Conservation (phyloP, 495 filamentous ascomycete species). For the Hypomontagnella submonticulosa region DNA sequence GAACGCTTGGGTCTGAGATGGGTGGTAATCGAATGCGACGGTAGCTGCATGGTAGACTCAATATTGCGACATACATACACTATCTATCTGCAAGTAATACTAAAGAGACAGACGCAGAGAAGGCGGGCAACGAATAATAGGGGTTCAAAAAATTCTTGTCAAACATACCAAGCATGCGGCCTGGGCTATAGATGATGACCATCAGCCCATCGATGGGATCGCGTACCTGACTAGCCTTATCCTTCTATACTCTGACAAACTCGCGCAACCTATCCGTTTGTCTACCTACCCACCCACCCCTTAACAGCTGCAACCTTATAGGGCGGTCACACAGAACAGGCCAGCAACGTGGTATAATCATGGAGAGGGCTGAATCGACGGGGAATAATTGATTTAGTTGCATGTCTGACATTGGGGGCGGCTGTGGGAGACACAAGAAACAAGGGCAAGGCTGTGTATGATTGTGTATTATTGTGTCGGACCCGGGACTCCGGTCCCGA, state of each 20-base stretch:
- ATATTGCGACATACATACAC: slow-evolving; percentile 27
- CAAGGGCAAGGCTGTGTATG: slow-evolving; percentile 11
- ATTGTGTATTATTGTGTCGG: slow-evolving; percentile 12
- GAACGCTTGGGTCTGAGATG: slow-evolving; percentile 5
- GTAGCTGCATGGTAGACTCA: slow-evolving; percentile 27
- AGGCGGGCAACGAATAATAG: slow-evolving; percentile 10
- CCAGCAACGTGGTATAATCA: slow-evolving; percentile 12
- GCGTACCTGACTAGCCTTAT: slow-evolving; percentile 24
- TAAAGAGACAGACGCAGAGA: slow-evolving; percentile 5
- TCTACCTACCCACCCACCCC: slow-evolving; percentile 4
- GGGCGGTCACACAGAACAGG: slow-evolving; percentile 20
- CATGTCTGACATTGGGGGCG: slow-evolving; percentile 21
- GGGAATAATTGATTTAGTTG: slow-evolving; percentile 6
- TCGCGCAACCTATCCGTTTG: neutral
- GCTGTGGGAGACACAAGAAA: slow-evolving; percentile 3
- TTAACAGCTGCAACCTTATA: slow-evolving; percentile 7
- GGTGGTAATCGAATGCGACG: slow-evolving; percentile 49
- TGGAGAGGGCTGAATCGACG: slow-evolving; percentile 4
- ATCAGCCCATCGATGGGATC: neutral
- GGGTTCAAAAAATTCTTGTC: neutral
- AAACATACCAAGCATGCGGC: too few species aligned
- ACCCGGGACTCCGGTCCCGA: slow-evolving; percentile 34
- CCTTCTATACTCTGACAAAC: neutral
- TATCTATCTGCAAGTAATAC: slow-evolving; percentile 10
- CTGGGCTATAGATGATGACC: too few species aligned